Evolutionary conservation across 768 basidiomycete genomes (phyloP).

Genomic region (Mycena filopes): DNA sequence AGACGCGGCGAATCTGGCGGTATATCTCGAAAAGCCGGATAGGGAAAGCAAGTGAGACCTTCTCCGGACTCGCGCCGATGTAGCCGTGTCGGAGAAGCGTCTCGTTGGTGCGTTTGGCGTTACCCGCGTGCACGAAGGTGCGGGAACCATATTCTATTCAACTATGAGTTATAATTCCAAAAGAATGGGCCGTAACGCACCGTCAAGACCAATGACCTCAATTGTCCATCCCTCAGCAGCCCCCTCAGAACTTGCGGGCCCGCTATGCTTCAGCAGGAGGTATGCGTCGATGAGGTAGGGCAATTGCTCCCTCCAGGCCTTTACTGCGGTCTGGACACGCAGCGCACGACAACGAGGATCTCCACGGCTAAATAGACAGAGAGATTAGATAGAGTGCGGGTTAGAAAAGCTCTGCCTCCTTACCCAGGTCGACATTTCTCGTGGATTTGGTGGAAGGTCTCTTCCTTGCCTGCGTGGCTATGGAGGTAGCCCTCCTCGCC

Average conservation of each 20-base stretch:
- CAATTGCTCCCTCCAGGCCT: neutral
- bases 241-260: neutral
- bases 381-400: too few relatives aligned
- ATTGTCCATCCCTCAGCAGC: neutral
- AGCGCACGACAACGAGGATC: neutral
- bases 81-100: slow-evolving; percentile 12
- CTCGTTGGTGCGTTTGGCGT: neutral
- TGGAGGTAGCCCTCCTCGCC: slow-evolving; percentile 18
- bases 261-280: neutral
- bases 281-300: slow-evolving; percentile 2
- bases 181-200: neutral
- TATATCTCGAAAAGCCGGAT: slow-evolving; percentile 36
- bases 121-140: neutral
- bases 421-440: slow-evolving; percentile 20
- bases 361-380: neutral
- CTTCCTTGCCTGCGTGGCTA: slow-evolving; percentile 22
- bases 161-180: neutral
- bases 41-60: slow-evolving; percentile 27
- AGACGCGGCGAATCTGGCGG: slow-evolving; percentile 36
- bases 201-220: neutral
- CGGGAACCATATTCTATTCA: neutral
- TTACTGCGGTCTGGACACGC: neutral
- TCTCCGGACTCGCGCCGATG: neutral
- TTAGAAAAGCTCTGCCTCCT: too few relatives aligned
- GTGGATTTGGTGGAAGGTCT: slow-evolving; percentile 3